Evolutionary conservation across 768 basidiomycete species (phyloP), one percentile per base, ranked within the genome.

Genomic region (Phallus indusiatus): DNA sequence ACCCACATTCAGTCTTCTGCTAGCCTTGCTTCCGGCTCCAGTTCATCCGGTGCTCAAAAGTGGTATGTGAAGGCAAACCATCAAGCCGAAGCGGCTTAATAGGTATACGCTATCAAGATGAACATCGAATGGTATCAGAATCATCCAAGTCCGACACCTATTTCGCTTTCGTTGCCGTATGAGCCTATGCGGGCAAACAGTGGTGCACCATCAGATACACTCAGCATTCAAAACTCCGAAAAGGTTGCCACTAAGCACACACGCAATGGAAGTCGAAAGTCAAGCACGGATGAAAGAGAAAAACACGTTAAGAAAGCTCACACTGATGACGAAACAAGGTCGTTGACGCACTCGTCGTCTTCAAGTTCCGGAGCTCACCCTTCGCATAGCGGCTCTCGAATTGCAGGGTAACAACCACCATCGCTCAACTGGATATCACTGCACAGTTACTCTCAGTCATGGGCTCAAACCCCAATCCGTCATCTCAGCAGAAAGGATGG

Each of bases 1-100:
- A 18, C 82, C 84, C 5, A 71, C 76, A 1, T 82, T 42, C 55
- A 22, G 28, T 20, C 82, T 0, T 72, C 76, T 3, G 74, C 78
- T 14, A 76, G 78, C 9, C 68, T 73, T 22, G 46, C 53, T 21
- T 48, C 54, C 36, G 51, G 20, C n/a, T n/a, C n/a, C n/a, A n/a
- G n/a, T 18, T 63, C 75, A 16, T 28, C 28, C 28, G 72, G 73
- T 5, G 71, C 74, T 0, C 84, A 88, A 65, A 89, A 84, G 69
- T 90, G 90, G 90, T 86, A 86, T 68, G 76, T 93, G 71, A 86
- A 85, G 59, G 87, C 88, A 0, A 88, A 84, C 62, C 92, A 96
- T 65, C 90, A 88, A 0, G 90, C 89, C 5, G 94, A 97, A 70
- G 90, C 90, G 4, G 78, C 86, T 4, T 79, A 93, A 11, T 97